Conservation (phyloP, 148 eudicot species). For the Rhododendron simsii region DNA sequence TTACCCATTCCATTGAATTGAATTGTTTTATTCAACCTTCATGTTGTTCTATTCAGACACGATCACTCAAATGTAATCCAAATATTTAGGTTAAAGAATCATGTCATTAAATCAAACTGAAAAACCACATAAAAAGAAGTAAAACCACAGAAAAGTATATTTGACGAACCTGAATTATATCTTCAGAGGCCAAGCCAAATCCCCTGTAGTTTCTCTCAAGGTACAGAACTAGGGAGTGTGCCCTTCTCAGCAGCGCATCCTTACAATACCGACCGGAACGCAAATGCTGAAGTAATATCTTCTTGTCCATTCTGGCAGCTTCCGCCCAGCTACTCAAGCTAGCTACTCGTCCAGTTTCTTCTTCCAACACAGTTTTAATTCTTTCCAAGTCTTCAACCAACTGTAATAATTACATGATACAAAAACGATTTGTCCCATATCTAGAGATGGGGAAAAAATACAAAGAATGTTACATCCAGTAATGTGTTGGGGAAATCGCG, state of each 20-base stretch:
- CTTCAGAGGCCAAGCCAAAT: constrained; percentile 64
- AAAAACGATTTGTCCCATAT: background rate
- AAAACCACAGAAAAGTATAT: background rate
- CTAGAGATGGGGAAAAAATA: background rate
- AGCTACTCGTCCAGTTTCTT: constrained; percentile 54
- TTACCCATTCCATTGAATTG: background rate
- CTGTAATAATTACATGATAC: constrained; percentile 31
- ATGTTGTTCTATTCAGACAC: background rate
- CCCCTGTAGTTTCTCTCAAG: constrained; percentile 69
- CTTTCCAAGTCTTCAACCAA: constrained; percentile 71
- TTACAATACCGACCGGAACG: constrained; percentile 74
- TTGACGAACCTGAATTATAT: constrained; percentile 64
- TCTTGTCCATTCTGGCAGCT: constrained; percentile 73
- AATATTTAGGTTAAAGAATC: background rate
- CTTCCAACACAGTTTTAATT: constrained; percentile 50
- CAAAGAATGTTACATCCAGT: background rate
- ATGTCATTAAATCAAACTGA: background rate
- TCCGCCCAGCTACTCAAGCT: constrained; percentile 73
- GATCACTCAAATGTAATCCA: background rate
- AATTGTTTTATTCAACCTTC: background rate
- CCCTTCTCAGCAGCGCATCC: constrained; percentile 70
- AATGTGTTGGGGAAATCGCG: too few species aligned
- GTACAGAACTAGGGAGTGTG: constrained; percentile 65
- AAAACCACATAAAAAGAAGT: background rate
- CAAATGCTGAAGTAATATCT: constrained; percentile 47